Evolutionary conservation across 139 green algal genomes (phyloP).

Genomic region (Volvox africanus): DNA sequence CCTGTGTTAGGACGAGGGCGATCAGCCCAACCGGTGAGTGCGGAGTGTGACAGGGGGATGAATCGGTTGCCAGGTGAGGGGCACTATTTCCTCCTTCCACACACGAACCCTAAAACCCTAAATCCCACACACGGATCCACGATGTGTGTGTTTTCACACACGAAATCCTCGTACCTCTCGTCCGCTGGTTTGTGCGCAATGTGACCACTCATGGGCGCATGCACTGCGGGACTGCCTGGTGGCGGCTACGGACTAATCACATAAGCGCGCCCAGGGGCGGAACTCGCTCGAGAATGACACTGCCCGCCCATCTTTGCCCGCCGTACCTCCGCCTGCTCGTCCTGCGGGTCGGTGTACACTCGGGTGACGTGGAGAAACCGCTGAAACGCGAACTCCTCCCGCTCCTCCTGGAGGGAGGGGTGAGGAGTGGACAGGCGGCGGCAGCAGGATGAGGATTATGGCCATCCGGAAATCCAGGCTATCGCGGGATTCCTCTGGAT

Average conservation of each 20-base stretch:
- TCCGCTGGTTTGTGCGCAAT: no score
- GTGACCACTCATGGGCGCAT: no score
- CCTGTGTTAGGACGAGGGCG: background rate
- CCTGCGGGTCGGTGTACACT: slow-evolving; percentile 71
- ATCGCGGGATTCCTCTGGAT: background rate
- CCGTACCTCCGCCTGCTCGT: background rate
- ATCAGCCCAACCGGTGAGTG: background rate
- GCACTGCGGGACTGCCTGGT: no score
- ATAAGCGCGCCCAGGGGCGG: no score
- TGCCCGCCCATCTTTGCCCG: background rate
- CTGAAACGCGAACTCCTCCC: slow-evolving; percentile 70
- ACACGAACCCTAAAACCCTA: no score
- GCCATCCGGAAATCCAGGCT: background rate
- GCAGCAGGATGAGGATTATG: background rate
- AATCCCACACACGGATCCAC: no score
- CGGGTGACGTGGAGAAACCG: slow-evolving; percentile 77
- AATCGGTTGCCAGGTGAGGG: no score
- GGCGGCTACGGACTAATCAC: no score
- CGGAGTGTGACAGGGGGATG: no score
- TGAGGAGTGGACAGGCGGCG: background rate
- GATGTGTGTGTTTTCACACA: no score
- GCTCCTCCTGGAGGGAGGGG: slow-evolving; percentile 41
- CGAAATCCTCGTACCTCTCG: no score
- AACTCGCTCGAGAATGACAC: background rate
- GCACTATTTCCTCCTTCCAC: no score